Conservation (phyloP, 768 basidiomycete genomes). For the Paxillus involutus region DNA sequence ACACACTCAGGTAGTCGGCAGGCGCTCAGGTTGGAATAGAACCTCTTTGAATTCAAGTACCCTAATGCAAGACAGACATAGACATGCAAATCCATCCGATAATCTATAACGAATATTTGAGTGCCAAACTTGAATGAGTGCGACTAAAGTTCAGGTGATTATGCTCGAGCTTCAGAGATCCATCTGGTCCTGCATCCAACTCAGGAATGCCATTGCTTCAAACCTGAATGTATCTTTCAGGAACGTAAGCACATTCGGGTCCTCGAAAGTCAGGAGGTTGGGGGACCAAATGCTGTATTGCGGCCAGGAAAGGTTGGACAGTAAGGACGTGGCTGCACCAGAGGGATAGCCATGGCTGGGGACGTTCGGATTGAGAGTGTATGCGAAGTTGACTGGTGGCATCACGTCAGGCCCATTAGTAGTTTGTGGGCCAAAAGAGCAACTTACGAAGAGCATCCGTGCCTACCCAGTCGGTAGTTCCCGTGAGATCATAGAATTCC, state of each 20-base stretch:
- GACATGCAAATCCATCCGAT: no score
- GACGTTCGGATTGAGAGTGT: conserved; percentile 9
- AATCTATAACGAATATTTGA: no score
- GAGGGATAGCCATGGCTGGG: conserved; percentile 8
- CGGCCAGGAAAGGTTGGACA: conserved; percentile 7
- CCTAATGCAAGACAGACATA: no score
- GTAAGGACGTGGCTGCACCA: conserved; percentile 4
- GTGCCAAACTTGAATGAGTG: no score
- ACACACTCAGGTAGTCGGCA: no score
- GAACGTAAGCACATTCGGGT: conserved; percentile 11
- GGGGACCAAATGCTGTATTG: not conserved
- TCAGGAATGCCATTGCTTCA: conserved; percentile 3
- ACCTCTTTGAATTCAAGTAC: no score
- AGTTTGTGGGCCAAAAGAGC: not conserved
- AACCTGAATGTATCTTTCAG: conserved; percentile 7
- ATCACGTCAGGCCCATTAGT: not conserved
- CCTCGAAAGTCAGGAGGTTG: conserved; percentile 7
- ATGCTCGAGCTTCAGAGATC: not conserved
- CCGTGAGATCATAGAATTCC: conserved; percentile 12
- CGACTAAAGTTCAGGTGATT: not conserved
- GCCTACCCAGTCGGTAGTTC: conserved; percentile 11
- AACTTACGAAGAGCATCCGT: conserved; percentile 12
- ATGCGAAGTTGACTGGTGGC: conserved; percentile 17
- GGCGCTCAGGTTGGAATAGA: no score
- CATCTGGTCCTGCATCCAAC: conserved; percentile 9